Evolutionary conservation across 106 monocot genomes (phyloP), one percentile per base, ranked within the genome.

Genomic region (Narthecium ossifragum): DNA sequence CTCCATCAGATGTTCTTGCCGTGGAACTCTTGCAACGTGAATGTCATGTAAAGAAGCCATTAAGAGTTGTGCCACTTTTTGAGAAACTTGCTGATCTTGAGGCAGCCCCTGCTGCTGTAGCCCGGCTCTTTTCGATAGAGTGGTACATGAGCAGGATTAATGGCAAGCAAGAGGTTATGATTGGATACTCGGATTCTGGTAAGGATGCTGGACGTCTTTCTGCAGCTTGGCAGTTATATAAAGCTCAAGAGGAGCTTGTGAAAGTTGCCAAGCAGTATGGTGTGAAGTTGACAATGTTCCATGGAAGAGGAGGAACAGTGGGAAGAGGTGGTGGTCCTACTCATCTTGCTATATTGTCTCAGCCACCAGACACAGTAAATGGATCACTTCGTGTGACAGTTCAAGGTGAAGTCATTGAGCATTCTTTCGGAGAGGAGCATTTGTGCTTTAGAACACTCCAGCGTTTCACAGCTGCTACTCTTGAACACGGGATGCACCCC

Each of bases 101-200:
- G 61, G 78, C 78, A 43, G 92, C 88, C 3, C 92, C 92, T 59
- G 88, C 88, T 17, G 92, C 81, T 59, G 15, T 88, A 52, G 67
- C 74, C 22, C 68, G 81, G 29, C 78, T 92, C 13, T 92, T 85
- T 38, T 74, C 84, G 10, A 88, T 92, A 26, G 84, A 84, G 25
- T 88, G 87, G 80, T 92, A 85, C 68, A 81, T 36, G 65, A 84
- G 81, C 60, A 77, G 80, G 37, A 92, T 88, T 27, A 61, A 81
- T 54, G 84, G 92, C 46, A 92, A 92, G 61, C 88, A 92, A 55
- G 92, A 92, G 51, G 88, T 92, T 33, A 92, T 92, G 92, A 88
- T 92, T 65, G 92, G 92, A 8, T 88, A 84, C 63, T 92, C 88
- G 9, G 92, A 92, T 63, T 92, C 92, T 34, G 92, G 84, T 21